Evolutionary conservation across 495 filamentous ascomycete species (phyloP).

Genomic region (Clavariopsis aquatica): DNA sequence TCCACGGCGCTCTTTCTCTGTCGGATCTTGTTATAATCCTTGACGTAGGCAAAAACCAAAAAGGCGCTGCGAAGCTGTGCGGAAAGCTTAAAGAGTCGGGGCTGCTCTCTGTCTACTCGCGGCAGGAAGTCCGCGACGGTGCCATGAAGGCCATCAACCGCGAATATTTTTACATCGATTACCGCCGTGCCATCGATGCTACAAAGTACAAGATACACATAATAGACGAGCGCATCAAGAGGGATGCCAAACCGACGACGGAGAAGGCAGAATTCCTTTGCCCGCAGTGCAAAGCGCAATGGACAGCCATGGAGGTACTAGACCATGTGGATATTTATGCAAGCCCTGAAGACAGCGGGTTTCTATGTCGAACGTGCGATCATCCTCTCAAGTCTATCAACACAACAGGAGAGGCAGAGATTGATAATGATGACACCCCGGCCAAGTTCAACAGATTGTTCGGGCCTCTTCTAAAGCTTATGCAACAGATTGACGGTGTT

Average conservation of each 20-base stretch:
- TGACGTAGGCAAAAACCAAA: constrained; percentile 70
- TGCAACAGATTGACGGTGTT: constrained; percentile 81
- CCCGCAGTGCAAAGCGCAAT: constrained; percentile 73
- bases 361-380: constrained; percentile 83
- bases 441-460: constrained; percentile 85
- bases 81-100: constrained; percentile 81
- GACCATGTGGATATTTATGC: constrained; percentile 59
- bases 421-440: constrained; percentile 71
- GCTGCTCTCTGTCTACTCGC: constrained; percentile 76
- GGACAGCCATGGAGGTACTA: constrained; percentile 82
- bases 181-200: constrained; percentile 89
- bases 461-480: constrained; percentile 75
- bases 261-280: constrained; percentile 93
- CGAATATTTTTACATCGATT: constrained; percentile 96
- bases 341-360: constrained; percentile 54
- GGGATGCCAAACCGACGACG: constrained; percentile 69
- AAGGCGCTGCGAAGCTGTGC: constrained; percentile 85
- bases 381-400: constrained; percentile 57
- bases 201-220: constrained; percentile 92
- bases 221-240: constrained; percentile 80
- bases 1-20: constrained; percentile 74
- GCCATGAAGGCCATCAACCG: constrained; percentile 72
- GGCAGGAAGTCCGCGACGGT: constrained; percentile 75
- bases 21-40: constrained; percentile 84
- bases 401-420: constrained; percentile 63